A percentile compares a stretch with the other conserved stretches of the same genome.
phyloP scores from a whole-genome alignment of 441 rosid species.

The Flueggea neowawraea region DNA sequence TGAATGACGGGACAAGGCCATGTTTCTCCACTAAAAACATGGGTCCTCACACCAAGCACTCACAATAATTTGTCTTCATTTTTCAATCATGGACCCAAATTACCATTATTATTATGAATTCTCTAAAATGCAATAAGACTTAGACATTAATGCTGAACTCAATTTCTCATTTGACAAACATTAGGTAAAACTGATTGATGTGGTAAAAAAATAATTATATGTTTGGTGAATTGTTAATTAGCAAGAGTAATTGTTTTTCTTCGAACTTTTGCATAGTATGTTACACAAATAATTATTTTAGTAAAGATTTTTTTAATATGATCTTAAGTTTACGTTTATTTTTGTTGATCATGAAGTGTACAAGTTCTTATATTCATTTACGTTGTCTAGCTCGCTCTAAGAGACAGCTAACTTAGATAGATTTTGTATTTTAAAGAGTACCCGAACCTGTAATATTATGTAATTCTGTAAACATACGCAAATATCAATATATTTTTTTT shows the following conservation, averaged over 20 bases:
- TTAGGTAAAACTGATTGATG: conserved; percentile 11
- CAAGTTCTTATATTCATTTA: no score
- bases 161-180: conserved; percentile 1
- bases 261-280: no score
- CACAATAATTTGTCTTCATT: conserved; percentile 22
- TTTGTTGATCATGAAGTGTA: no score
- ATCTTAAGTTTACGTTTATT: no score
- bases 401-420: no score
- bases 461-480: no score
- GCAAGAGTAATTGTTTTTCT: background rate
- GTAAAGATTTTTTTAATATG: no score
- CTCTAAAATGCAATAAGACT: background rate
- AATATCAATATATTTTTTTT: no score
- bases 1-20: conserved; percentile 42
- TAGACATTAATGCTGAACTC: conserved; percentile 2
- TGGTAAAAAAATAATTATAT: background rate
- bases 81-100: conserved; percentile 20
- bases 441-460: no score
- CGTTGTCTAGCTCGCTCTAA: no score
- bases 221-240: conserved; percentile 6
- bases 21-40: conserved; percentile 35
- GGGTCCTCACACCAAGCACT: conserved; percentile 38
- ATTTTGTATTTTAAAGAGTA: no score
- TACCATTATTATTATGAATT: conserved; percentile 7
- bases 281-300: no score